phyloP scores from a whole-genome alignment of 2,329 filamentous ascomycete genomes.

The Pseudocercospora cruenta region DNA sequence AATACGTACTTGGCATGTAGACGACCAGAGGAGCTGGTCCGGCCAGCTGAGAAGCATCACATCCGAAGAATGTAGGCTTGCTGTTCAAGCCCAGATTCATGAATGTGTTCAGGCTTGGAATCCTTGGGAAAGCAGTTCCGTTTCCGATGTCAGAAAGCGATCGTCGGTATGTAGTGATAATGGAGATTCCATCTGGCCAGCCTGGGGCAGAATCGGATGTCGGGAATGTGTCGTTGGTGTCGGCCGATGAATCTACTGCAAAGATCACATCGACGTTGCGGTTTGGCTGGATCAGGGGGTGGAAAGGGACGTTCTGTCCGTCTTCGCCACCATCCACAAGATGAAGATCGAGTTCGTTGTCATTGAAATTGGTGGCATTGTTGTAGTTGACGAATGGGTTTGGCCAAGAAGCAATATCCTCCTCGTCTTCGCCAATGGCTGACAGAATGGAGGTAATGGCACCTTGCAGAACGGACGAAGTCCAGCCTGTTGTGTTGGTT shows the following conservation, averaged over 20 bases:
- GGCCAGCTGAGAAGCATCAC: slow-evolving; percentile 67
- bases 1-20: slow-evolving; percentile 72
- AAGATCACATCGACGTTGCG: slow-evolving; percentile 79
- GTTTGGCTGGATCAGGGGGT: slow-evolving; percentile 74
- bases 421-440: slow-evolving; percentile 59
- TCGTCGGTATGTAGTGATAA: slow-evolving; percentile 75
- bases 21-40: slow-evolving; percentile 70
- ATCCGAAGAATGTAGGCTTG: slow-evolving; percentile 76
- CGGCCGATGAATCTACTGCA: slow-evolving; percentile 76
- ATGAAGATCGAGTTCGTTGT: slow-evolving; percentile 60
- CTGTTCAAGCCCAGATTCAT: slow-evolving; percentile 75
- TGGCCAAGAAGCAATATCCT: slow-evolving; percentile 77
- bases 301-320: slow-evolving; percentile 75
- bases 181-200: slow-evolving; percentile 78
- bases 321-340: slow-evolving; percentile 81
- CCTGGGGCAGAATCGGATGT: slow-evolving; percentile 45
- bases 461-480: slow-evolving; percentile 50
- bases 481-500: slow-evolving; percentile 45
- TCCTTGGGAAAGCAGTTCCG: slow-evolving; percentile 69
- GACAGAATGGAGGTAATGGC: slow-evolving; percentile 50
- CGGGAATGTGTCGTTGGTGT: slow-evolving; percentile 55
- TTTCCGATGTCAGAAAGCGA: slow-evolving; percentile 64
- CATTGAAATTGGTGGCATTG: slow-evolving; percentile 61
- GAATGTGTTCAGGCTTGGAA: slow-evolving; percentile 77
- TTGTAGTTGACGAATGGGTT: slow-evolving; percentile 76